Conservation (phyloP, 345 rosid species). For the Lumnitzera littorea region DNA sequence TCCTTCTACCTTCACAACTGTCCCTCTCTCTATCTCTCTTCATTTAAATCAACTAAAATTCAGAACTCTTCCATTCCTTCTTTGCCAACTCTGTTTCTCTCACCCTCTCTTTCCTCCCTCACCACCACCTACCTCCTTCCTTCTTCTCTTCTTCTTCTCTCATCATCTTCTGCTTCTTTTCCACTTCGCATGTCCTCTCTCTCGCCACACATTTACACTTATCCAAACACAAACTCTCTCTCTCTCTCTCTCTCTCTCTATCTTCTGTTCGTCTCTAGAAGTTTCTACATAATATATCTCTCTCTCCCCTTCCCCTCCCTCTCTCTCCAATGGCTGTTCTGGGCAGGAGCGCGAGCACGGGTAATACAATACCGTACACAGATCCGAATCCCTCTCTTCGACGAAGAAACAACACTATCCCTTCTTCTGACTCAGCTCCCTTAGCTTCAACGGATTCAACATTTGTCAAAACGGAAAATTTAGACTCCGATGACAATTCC, state of each 20-base stretch:
- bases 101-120: neutral
- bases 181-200: neutral
- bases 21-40: neutral
- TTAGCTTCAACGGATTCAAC: too few relatives aligned
- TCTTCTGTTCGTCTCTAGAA: too few relatives aligned
- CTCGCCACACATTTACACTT: too few relatives aligned
- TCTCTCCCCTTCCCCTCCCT: neutral
- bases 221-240: too few relatives aligned
- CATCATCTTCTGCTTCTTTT: neutral
- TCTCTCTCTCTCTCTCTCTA: too few relatives aligned
- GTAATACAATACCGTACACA: conserved; percentile 8
- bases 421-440: too few relatives aligned
- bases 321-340: conserved; percentile 27
- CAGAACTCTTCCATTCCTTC: neutral
- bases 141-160: conserved; percentile 4
- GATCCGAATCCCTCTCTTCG: conserved; percentile 42
- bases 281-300: too few relatives aligned
- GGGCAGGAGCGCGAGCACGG: conserved; percentile 23
- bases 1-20: neutral
- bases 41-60: too few relatives aligned
- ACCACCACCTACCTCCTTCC: neutral
- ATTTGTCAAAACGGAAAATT: too few relatives aligned
- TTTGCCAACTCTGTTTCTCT: neutral
- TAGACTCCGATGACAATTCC: conserved; percentile 6
- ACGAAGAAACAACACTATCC: conserved; percentile 20